Evolutionary conservation across 176 grass and related monocot genomes (phyloP), one percentile per base, ranked within the genome.

Genomic region (Cymbopogon citratus): DNA sequence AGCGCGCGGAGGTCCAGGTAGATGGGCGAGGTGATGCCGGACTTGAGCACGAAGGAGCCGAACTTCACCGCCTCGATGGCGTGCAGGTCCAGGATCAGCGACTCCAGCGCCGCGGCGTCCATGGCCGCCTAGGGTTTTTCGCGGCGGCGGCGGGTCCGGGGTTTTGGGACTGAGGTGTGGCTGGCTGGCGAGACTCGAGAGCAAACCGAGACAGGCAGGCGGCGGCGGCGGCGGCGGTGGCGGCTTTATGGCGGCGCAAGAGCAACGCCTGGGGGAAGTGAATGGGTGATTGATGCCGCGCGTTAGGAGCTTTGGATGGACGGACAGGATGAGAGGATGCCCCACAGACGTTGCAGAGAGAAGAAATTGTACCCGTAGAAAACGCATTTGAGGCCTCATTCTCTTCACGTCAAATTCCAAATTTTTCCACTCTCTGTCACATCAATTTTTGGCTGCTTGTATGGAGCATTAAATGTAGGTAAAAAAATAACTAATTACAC

Each of bases 1-100:
- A 98, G 85, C 74, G 80, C 75, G 78, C 95, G 95, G 48, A 98
- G 92, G 86, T 98, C 95, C 84, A 98, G 87, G 88, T 98, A 98
- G 92, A 98, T 94, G 56, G 95, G 95, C 33, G 95, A 98, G 52
- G 85, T 85, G 84, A 98, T 94, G 84, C 95, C 90, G 21, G 95
- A 98, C 74, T 98, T 98, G 81, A 98, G 95, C 35, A 88, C 91
- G 84, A 98, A 98, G 74, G 86, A 81, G 68, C 95, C 95, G 33
- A 98, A 62, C 78, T 98, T 94, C 12, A 98, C 82, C 28, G 86
- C 90, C 85, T 92, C 92, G 80, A 98, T 98, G 71, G 88, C 88
- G 86, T 98, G 86, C 35, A 94, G 95, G 45, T 94, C 92, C 51
- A 92, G 75, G 68, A 98, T 93, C 25, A 98, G 84, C 8, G 79